Base-by-base conservation (phyloP, 768 basidiomycete genomes). In the Polyporus arcularius region DNA sequence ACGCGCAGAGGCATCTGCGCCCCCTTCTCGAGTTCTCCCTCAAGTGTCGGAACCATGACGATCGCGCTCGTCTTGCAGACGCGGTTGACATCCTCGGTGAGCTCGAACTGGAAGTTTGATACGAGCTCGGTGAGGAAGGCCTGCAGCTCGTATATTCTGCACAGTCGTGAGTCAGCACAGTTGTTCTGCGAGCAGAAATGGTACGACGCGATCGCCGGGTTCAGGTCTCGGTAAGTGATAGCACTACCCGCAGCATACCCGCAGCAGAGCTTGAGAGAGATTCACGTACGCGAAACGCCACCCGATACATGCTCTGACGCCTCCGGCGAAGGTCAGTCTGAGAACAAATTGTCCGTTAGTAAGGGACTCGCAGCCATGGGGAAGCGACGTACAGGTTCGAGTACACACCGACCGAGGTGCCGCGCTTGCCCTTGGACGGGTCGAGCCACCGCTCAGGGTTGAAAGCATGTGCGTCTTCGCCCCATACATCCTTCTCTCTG, bases 101-200 rank as follows among this genome's bases (percentile, higher is more conserved):
- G 66, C 43, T 66, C 61, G 61, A 87, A 82, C 63, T 86, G 80
- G 64, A 87, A 85, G 64, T 81, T 76, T 38, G 76, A 70, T 42
- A 87, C 58, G 21, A 85, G 73, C 65, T 85, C 84, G 26, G 82
- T 77, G n/a, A 87, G 66, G 70, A 88, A 85, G 0, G 80, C 76
- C 62, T 87, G 86, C 15, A 86, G 67, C 68, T 88, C 85, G 61
- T 70, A 64, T 5, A 70, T 48, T 43, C 69, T 70, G 50, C 39
- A 16, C 2, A 26, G 4, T 5, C 8, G 14, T 15, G 35, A 15
- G 39, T 10, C 10, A 12, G 18, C 41, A 11, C 16, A 41, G 38
- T 26, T n/a, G 30, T 42, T 26, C 30, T 39, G 39, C 39, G 18
- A 15, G 30, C 32, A 4, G 41, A 10, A 11, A 14, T 30, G 32